These are phyloP conservation scores for Phytophthora boehmeriae DNA, from an alignment of 352 stramenopile species.

Conservation along the genomic window DNA sequence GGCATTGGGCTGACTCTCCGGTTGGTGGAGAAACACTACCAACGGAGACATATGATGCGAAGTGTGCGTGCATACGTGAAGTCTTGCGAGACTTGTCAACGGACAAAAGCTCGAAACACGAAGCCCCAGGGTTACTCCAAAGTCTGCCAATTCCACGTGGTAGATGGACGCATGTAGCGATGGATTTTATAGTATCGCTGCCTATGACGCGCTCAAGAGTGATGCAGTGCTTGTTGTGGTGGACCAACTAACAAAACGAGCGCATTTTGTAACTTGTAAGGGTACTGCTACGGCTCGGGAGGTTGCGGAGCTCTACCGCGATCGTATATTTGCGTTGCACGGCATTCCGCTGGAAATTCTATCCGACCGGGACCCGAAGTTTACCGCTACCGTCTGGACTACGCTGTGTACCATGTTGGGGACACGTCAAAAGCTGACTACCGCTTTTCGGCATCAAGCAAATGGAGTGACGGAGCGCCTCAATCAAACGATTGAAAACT, in stretches of 20 bases:
- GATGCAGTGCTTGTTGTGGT: slow-evolving; percentile 12
- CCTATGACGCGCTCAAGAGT: neutral
- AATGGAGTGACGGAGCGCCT: too few relatives aligned
- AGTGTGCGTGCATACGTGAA: neutral
- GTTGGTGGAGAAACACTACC: slow-evolving; percentile 5
- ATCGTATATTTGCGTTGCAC: slow-evolving; percentile 6
- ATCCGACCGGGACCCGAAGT: slow-evolving; percentile 12
- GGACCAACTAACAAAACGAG: slow-evolving; percentile 14
- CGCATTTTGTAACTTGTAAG: slow-evolving; percentile 9
- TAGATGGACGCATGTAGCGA: slow-evolving; percentile 7
- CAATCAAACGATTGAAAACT: too few relatives aligned
- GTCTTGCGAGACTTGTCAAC: slow-evolving; percentile 10
- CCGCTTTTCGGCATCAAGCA: too few relatives aligned
- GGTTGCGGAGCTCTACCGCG: neutral
- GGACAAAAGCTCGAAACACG: slow-evolving; percentile 1
- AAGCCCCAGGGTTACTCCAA: neutral
- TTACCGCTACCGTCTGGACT: slow-evolving; percentile 9
- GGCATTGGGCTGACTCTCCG: slow-evolving; percentile 6
- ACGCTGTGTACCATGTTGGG: neutral
- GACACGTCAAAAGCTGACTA: too few relatives aligned
- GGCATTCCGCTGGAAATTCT: slow-evolving; percentile 7
- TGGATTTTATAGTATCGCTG: slow-evolving; percentile 6
- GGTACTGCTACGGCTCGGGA: slow-evolving; percentile 5
- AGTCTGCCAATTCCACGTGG: slow-evolving; percentile 1
- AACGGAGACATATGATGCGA: neutral